Evolutionary conservation across 1,284 basidiomycete genomes (phyloP).

Genomic region (Exobasidium rhododendri): DNA sequence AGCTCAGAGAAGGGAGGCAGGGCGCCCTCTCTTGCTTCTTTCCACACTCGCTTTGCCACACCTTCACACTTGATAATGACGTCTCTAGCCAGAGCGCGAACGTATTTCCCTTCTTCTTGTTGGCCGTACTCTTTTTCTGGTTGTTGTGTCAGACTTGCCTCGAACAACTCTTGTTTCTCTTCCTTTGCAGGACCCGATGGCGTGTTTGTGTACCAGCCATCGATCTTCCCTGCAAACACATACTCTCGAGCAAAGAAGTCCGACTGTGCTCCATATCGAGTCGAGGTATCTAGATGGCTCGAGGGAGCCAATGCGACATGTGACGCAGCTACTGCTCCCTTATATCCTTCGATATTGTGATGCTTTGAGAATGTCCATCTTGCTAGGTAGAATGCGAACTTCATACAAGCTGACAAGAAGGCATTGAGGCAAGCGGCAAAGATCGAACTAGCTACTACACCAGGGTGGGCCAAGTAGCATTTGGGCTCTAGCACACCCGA

Average conservation of each 20-base stretch:
- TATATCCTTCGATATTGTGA: slow-evolving; percentile 50
- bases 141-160: slow-evolving; percentile 12
- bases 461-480: slow-evolving; percentile 50
- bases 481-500: slow-evolving; percentile 26
- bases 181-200: not conserved
- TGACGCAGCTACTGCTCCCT: slow-evolving; percentile 48
- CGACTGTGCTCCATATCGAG: slow-evolving; percentile 44
- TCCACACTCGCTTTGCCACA: slow-evolving; percentile 34
- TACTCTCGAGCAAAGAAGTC: slow-evolving; percentile 48
- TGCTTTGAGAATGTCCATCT: slow-evolving; percentile 50
- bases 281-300: slow-evolving; percentile 27
- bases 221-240: slow-evolving; percentile 37
- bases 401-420: slow-evolving; percentile 37
- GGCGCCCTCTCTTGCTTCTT: slow-evolving; percentile 29
- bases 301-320: slow-evolving; percentile 42
- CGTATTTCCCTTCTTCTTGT: slow-evolving; percentile 2
- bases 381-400: slow-evolving; percentile 46
- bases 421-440: slow-evolving; percentile 47
- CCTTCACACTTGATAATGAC: slow-evolving; percentile 19
- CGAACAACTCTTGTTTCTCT: slow-evolving; percentile 12
- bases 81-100: slow-evolving; percentile 18
- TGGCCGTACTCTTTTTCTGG: slow-evolving; percentile 12
- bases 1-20: slow-evolving; percentile 28
- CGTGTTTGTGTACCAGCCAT: slow-evolving; percentile 30
- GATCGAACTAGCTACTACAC: slow-evolving; percentile 54